Evolutionary conservation across 176 grass and related monocot genomes (phyloP).

Genomic region (Rhipidocladum racemiflorum): DNA sequence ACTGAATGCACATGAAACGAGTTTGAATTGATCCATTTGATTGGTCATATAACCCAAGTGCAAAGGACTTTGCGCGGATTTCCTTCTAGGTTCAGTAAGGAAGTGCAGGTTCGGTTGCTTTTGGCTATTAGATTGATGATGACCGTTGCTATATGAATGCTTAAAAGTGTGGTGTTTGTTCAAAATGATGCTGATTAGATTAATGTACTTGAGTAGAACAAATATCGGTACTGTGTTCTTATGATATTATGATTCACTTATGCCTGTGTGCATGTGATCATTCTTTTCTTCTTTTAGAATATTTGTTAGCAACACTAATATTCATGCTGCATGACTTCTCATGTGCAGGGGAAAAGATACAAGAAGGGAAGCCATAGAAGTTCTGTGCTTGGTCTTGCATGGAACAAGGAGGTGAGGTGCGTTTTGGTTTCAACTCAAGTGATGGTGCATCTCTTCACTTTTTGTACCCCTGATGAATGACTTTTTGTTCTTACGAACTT

Average conservation of each 20-base stretch:
- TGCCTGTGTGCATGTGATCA: neutral
- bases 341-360: conserved; percentile 44
- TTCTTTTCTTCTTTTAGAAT: neutral
- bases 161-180: neutral
- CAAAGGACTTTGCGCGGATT: too few relatives aligned
- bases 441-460: neutral
- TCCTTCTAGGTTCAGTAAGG: conserved; percentile 10
- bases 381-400: conserved; percentile 91
- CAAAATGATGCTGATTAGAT: conserved; percentile 6
- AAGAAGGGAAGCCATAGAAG: conserved; percentile 78
- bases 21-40: neutral
- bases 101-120: neutral
- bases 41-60: neutral
- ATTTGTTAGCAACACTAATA: neutral
- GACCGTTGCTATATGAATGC: conserved; percentile 2
- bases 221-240: neutral
- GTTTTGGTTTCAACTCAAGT: conserved; percentile 25
- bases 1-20: neutral
- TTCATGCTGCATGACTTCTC: neutral
- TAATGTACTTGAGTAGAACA: neutral
- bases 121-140: neutral
- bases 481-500: neutral
- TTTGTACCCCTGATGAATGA: neutral
- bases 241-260: neutral
- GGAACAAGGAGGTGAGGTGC: conserved; percentile 93